Percentiles rank a stretch among this genome's conserved stretches.
phyloP scores from a whole-genome alignment of 257 asterid genomes.

The Primulina huaijiensis region DNA sequence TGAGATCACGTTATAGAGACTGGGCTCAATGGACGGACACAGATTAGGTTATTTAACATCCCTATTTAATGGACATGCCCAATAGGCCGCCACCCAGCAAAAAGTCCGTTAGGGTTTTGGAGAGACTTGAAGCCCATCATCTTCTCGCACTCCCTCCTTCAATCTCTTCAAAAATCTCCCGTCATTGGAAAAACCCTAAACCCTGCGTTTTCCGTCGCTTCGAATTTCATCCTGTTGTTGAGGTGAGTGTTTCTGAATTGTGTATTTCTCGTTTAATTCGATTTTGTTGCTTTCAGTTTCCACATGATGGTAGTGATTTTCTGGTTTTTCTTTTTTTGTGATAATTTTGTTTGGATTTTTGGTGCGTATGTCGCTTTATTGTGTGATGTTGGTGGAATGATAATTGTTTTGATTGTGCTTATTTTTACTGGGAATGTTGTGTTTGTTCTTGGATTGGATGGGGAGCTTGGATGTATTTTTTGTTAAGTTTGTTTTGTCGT shows the following conservation, averaged over 20 bases:
- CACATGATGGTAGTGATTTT: neutral
- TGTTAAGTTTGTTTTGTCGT: no score
- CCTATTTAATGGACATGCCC: slow-evolving; percentile 30
- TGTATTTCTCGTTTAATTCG: neutral
- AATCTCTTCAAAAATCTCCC: neutral
- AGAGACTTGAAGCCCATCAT: slow-evolving; percentile 32
- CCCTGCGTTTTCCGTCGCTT: slow-evolving; percentile 17
- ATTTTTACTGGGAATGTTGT: no score
- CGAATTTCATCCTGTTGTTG: slow-evolving; percentile 22
- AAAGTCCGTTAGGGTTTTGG: slow-evolving; percentile 47
- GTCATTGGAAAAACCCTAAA: slow-evolving; percentile 35
- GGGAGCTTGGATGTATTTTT: no score
- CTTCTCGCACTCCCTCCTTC: slow-evolving; percentile 23
- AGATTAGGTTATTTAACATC: neutral
- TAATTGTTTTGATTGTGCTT: neutral
- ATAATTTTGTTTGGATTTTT: neutral
- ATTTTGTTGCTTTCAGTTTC: neutral
- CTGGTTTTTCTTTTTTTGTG: neutral
- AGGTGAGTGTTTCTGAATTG: slow-evolving; percentile 21
- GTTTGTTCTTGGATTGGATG: no score
- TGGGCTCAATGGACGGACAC: slow-evolving; percentile 1
- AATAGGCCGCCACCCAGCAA: slow-evolving; percentile 34
- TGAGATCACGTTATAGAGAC: neutral
- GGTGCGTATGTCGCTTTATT: slow-evolving; percentile 5
- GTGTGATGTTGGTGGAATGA: neutral